Evolutionary conservation across 257 asterid species (phyloP).

Genomic region (Sherardia arvensis): DNA sequence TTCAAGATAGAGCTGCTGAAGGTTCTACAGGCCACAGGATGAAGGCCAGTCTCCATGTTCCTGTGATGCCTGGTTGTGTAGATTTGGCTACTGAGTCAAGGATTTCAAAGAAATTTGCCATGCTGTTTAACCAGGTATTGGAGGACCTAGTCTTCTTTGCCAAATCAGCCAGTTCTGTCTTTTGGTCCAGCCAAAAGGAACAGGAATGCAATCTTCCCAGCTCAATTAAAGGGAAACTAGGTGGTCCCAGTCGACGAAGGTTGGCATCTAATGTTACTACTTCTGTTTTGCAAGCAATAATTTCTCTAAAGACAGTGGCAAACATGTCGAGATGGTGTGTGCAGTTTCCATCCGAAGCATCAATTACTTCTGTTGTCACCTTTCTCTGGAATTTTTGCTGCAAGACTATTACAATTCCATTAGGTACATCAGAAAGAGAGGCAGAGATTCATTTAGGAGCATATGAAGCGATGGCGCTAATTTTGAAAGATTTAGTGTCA

Average conservation of each 20-base stretch:
- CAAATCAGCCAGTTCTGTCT: slow-evolving; percentile 49
- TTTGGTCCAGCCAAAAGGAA: slow-evolving; percentile 39
- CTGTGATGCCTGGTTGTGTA: slow-evolving; percentile 21
- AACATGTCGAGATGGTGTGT: slow-evolving; percentile 54
- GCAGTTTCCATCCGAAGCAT: slow-evolving; percentile 31
- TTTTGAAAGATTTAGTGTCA: slow-evolving; percentile 41
- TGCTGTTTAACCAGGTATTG: slow-evolving; percentile 45
- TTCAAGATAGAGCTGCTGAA: slow-evolving; percentile 39
- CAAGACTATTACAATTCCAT: slow-evolving; percentile 46
- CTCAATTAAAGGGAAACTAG: slow-evolving; percentile 72
- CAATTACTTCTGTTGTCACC: slow-evolving; percentile 34
- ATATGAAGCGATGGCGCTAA: slow-evolving; percentile 64
- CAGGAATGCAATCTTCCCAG: slow-evolving; percentile 50
- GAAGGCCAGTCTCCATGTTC: slow-evolving; percentile 24
- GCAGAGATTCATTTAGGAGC: slow-evolving; percentile 74
- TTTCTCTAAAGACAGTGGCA: slow-evolving; percentile 57
- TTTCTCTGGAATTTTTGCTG: slow-evolving; percentile 78
- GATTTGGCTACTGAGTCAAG: slow-evolving; percentile 24
- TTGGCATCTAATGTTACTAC: slow-evolving; percentile 54
- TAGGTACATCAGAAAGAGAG: slow-evolving; percentile 66
- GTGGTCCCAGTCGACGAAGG: slow-evolving; percentile 92
- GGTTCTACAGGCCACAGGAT: slow-evolving; percentile 24
- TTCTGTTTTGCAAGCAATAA: slow-evolving; percentile 72
- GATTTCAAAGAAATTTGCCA: slow-evolving; percentile 38
- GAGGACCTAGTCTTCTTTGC: slow-evolving; percentile 56